Percentiles rank a stretch among this genome's conserved stretches.
phyloP scores from a whole-genome alignment of 2,329 filamentous ascomycete species.

The Penicillium frequentans region DNA sequence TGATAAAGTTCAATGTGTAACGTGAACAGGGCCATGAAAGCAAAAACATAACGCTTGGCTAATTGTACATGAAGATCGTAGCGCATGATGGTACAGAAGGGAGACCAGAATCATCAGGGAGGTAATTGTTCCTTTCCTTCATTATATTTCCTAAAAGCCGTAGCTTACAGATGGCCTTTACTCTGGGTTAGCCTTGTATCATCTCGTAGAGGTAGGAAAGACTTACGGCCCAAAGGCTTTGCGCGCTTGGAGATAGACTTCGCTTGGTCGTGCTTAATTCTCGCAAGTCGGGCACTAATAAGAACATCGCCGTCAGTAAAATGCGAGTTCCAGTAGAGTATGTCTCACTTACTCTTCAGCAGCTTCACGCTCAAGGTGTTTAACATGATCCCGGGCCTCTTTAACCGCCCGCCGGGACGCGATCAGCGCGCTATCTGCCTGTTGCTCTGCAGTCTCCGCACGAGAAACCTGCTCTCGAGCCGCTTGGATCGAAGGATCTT shows the following conservation, averaged over 20 bases:
- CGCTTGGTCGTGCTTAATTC: constrained; percentile 68
- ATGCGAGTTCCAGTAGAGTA: not conserved
- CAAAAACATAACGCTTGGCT: not conserved
- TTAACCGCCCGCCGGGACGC: constrained; percentile 60
- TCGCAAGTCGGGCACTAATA: constrained; percentile 56
- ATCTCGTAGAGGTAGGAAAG: not conserved
- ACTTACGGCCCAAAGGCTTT: constrained; percentile 67
- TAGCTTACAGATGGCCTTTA: not conserved
- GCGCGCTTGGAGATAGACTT: constrained; percentile 66
- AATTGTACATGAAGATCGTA: not conserved
- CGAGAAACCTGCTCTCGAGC: constrained; percentile 62
- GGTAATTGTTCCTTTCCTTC: not conserved
- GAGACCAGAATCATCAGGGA: not conserved
- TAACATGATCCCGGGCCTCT: constrained; percentile 64
- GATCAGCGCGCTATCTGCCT: constrained; percentile 64
- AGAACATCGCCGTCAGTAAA: too few relatives aligned
- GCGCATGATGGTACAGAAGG: not conserved
- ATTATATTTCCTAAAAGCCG: not conserved
- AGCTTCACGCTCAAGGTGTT: constrained; percentile 64
- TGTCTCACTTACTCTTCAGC: constrained; percentile 52
- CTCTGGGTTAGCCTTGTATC: not conserved
- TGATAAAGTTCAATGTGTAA: not conserved
- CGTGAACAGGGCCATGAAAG: not conserved
- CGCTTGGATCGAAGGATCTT: constrained; percentile 63
- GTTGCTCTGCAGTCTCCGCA: constrained; percentile 64